Conservation (phyloP, 495 filamentous ascomycete species). For the Tuber umbilicatum region DNA sequence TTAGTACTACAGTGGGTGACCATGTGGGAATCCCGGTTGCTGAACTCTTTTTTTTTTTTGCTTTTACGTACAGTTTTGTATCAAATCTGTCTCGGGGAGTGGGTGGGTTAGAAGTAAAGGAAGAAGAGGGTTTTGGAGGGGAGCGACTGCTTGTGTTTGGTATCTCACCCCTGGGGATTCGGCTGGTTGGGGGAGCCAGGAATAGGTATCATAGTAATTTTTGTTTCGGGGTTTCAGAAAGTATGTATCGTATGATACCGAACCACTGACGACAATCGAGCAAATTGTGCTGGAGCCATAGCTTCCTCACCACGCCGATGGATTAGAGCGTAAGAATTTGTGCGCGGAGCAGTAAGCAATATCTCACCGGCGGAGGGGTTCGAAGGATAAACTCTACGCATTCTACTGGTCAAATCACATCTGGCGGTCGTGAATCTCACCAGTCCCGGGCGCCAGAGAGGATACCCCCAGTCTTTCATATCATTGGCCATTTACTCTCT, state of each 20-base stretch:
- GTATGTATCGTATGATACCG: background rate
- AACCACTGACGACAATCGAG: background rate
- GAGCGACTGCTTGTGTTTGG: background rate
- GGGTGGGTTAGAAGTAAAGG: background rate
- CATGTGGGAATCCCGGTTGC: conserved; percentile 3
- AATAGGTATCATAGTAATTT: background rate
- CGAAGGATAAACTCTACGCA: background rate
- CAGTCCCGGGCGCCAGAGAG: background rate
- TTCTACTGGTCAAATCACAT: background rate
- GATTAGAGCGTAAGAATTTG: background rate
- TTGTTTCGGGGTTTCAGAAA: background rate
- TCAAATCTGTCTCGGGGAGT: background rate
- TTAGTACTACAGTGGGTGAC: conserved; percentile 5
- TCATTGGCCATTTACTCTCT: background rate
- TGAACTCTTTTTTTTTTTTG: background rate
- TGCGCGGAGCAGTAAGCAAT: background rate
- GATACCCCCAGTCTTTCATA: background rate
- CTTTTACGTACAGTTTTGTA: background rate
- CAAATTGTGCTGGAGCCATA: background rate
- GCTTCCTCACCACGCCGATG: background rate
- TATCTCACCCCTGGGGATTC: background rate
- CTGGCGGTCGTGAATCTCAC: background rate
- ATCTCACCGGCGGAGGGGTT: background rate
- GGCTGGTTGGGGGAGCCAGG: background rate
- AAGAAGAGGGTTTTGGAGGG: background rate